A percentile compares a stretch with the other conserved stretches of the same genome.
Conservation (phyloP, 2,329 filamentous ascomycete genomes). For the Aspergillus intermedius region DNA sequence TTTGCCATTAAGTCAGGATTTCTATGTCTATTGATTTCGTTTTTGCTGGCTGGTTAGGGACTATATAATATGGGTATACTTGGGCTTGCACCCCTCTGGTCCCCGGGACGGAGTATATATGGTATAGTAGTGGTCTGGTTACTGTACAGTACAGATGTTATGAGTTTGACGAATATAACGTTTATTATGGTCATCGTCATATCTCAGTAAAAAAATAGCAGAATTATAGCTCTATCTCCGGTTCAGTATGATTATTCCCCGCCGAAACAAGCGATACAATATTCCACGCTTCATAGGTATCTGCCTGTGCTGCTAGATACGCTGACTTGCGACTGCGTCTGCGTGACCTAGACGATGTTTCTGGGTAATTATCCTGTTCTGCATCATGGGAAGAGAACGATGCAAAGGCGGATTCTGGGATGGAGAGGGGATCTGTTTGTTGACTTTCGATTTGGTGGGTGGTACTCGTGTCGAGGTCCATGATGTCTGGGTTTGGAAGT, state of each 20-base stretch:
- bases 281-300: slow-evolving; percentile 39
- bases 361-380: background rate
- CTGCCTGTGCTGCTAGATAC: slow-evolving; percentile 37
- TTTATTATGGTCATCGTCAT: background rate
- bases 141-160: background rate
- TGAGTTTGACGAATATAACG: background rate
- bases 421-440: slow-evolving; percentile 5
- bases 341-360: background rate
- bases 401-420: slow-evolving; percentile 12
- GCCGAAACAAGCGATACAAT: slow-evolving; percentile 38
- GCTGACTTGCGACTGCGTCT: slow-evolving; percentile 22
- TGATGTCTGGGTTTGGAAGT: background rate
- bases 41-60: background rate
- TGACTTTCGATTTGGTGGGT: background rate
- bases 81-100: too few relatives aligned
- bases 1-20: slow-evolving; percentile 67
- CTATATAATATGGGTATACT: background rate
- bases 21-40: slow-evolving; percentile 13
- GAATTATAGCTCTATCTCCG: slow-evolving; percentile 37
- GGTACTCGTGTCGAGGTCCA: background rate
- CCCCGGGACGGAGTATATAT: too few relatives aligned
- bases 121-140: too few relatives aligned
- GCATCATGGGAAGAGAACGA: slow-evolving; percentile 4
- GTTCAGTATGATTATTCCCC: slow-evolving; percentile 36
- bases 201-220: background rate